These are phyloP conservation scores for Magnaporthiopsis incrustans DNA, from an alignment of 2,329 filamentous ascomycete genomes.

Conservation along the genomic window DNA sequence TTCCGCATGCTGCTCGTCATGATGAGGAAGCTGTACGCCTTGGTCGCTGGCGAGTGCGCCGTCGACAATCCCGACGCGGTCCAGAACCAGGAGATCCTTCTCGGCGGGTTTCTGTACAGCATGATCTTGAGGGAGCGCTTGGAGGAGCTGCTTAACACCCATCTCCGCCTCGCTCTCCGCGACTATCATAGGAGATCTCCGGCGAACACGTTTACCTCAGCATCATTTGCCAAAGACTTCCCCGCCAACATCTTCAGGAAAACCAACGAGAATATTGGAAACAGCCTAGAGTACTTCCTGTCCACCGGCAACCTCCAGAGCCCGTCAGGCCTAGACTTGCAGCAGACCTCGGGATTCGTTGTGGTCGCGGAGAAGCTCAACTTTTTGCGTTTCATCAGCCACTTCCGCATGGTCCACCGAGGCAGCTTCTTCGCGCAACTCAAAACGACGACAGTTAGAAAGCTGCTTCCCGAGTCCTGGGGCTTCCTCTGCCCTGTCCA, in stretches of 20 bases:
- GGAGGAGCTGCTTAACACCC: conserved; percentile 70
- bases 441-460: conserved; percentile 94
- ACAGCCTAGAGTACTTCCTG: conserved; percentile 86
- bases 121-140: conserved; percentile 93
- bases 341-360: conserved; percentile 90
- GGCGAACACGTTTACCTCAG: conserved; percentile 66
- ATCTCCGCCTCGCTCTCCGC: conserved; percentile 42
- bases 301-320: conserved; percentile 92
- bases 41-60: conserved; percentile 86
- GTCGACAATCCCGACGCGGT: conserved; percentile 95
- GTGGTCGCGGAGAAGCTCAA: conserved; percentile 99
- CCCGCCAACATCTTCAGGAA: conserved; percentile 67
- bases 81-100: conserved; percentile 88
- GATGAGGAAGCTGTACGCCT: conserved; percentile 87
- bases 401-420: conserved; percentile 98
- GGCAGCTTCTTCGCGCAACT: conserved; percentile 97
- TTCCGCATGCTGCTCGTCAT: conserved; percentile 92
- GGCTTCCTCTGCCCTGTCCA: conserved; percentile 96
- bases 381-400: conserved; percentile 95
- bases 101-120: conserved; percentile 88
- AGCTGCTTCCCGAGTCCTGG: conserved; percentile 93
- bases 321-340: conserved; percentile 84
- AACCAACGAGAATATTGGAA: conserved; percentile 82
- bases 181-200: conserved; percentile 49
- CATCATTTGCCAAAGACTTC: conserved; percentile 74